Conservation (phyloP, 2,329 filamentous ascomycete species). For the Septoria petroselini region DNA sequence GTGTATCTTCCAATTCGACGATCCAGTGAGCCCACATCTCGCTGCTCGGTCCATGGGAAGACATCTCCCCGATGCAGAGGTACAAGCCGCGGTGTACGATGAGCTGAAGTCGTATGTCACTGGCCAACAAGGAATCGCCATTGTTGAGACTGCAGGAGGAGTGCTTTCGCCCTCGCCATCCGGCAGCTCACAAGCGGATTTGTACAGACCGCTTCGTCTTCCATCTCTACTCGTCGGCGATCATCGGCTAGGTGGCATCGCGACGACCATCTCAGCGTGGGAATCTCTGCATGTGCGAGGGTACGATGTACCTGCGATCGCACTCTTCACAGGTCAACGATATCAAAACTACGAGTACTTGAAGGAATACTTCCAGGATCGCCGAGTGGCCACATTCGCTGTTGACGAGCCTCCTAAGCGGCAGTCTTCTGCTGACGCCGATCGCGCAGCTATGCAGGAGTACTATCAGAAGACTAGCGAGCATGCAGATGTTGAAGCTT, state of each 20-base stretch:
- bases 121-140: constrained; percentile 54
- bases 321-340: constrained; percentile 64
- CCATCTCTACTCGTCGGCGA: constrained; percentile 75
- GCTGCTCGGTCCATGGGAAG: constrained; percentile 52
- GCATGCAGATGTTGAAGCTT: constrained; percentile 41
- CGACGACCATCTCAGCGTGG: constrained; percentile 73
- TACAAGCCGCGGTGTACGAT: constrained; percentile 45
- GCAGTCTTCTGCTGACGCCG: constrained; percentile 42
- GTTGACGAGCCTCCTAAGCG: constrained; percentile 59
- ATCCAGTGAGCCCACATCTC: constrained; percentile 74
- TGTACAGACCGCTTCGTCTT: constrained; percentile 70
- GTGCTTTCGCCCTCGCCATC: constrained; percentile 76
- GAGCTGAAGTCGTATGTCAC: constrained; percentile 43
- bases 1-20: constrained; percentile 67
- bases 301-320: constrained; percentile 68
- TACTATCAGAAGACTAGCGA: constrained; percentile 60
- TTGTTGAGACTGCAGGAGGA: constrained; percentile 79
- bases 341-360: constrained; percentile 70
- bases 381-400: constrained; percentile 56
- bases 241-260: constrained; percentile 73
- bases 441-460: constrained; percentile 56
- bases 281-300: constrained; percentile 75
- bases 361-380: constrained; percentile 61
- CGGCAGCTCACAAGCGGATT: constrained; percentile 71
- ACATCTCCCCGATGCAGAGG: constrained; percentile 34